Evolutionary conservation across 805 yeast species (phyloP), one percentile per base, ranked within the genome.

Genomic region (Nakazawaea siamensis): DNA sequence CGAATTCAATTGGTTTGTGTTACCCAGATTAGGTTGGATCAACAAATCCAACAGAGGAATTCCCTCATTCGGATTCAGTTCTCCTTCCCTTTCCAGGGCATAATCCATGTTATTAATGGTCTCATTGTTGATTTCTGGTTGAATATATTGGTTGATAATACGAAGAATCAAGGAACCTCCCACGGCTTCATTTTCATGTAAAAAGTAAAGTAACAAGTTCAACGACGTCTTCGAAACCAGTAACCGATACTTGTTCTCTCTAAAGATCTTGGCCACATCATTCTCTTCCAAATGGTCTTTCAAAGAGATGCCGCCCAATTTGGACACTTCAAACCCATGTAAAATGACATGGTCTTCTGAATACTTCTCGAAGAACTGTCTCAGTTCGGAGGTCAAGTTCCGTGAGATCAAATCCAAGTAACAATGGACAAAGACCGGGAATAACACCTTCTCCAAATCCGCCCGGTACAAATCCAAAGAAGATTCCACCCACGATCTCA

Each of bases 381-480:
- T 75, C 5, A 95, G 94, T 35, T 73, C 69, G 14, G 62, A 54
- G 5, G 72, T 58, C 45, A 66, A 69, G 39, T 75, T 71, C 48
- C 83, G 80, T 29, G 73, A 62, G 15, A 90, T 75, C 38, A 92
- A 66, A 47, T 86, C 90, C 42, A 92, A 64, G 52, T 75, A 92
- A 48, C 86, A 74, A 55, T 90, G 95, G 34, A 90, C 80, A 57
- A 88, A 92, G n/a, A 92, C 67, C 5, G 99, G 99, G 54, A 83
- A 92, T 46, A 90, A 60, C 28, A 90, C 70, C 44, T 92, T 73
- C 38, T 80, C 72, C 41, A 92, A 66, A 56, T 92, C 97, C 13
- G 94, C 87, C 57, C 75, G 81, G 58, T 92, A 92, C 58, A 92
- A 69, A 55, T 90, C 98, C 47, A 92, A 66, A 0, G 96, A 86